These are phyloP conservation scores for Globisporangium takayamanum DNA, from an alignment of 352 stramenopile species.

Conservation along the genomic window DNA sequence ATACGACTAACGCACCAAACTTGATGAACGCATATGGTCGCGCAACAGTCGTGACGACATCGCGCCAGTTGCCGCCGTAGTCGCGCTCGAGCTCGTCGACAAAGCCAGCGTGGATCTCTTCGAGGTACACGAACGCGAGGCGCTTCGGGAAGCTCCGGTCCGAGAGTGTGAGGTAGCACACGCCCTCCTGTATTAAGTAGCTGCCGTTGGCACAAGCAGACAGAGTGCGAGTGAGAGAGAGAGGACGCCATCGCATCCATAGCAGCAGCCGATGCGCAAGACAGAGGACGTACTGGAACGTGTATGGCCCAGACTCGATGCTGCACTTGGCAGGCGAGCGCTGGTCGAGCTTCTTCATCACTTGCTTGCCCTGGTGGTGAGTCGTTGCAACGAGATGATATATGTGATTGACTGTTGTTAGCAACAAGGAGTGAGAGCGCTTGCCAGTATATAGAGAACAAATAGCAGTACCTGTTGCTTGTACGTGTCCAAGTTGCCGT, in stretches of 20 bases:
- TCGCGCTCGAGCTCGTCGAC: conserved; percentile 93
- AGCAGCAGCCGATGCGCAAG: conserved; percentile 13
- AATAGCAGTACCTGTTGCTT: conserved; percentile 63
- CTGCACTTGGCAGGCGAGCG: conserved; percentile 91
- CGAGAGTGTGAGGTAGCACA: conserved; percentile 96
- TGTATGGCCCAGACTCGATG: conserved; percentile 89
- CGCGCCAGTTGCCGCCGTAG: conserved; percentile 87
- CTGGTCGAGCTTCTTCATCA: conserved; percentile 91
- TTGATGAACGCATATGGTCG: conserved; percentile 99
- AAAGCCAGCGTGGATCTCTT: conserved; percentile 93
- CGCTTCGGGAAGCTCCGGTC: conserved; percentile 96
- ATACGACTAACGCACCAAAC: conserved; percentile 66
- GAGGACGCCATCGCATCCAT: neutral
- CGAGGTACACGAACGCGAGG: conserved; percentile 96
- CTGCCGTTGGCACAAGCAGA: conserved; percentile 20
- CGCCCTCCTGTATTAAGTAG: conserved; percentile 96
- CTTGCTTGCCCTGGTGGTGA: conserved; percentile 80
- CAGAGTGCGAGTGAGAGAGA: neutral
- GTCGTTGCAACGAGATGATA: no score
- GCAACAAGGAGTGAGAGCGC: neutral
- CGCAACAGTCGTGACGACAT: conserved; percentile 92
- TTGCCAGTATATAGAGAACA: no score
- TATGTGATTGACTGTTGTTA: neutral
- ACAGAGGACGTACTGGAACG: conserved; percentile 86
- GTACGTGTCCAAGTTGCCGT: conserved; percentile 83